Conservation (phyloP, 306 rosid species). For the Gynostemma pentaphyllum region DNA sequence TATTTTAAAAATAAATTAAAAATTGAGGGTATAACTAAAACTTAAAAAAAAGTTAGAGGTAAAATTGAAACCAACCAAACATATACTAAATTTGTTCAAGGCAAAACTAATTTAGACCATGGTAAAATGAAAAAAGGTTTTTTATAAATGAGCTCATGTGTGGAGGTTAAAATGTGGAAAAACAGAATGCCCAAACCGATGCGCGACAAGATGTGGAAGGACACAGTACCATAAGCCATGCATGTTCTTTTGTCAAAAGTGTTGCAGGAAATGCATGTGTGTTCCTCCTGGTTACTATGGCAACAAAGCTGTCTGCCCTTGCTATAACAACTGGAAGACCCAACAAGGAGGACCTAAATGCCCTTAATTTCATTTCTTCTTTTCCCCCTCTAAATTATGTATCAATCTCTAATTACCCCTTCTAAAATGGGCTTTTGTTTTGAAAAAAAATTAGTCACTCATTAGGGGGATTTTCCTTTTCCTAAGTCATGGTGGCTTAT, state of each 20-base stretch:
- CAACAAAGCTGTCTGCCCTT: conserved; percentile 76
- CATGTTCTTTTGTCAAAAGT: conserved; percentile 80
- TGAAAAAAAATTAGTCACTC: neutral
- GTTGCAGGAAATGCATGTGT: conserved; percentile 71
- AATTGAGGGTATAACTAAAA: too few species aligned
- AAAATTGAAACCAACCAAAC: too few species aligned
- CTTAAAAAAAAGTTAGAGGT: too few species aligned
- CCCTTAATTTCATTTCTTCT: conserved; percentile 26
- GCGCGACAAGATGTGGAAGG: conserved; percentile 53
- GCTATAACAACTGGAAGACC: conserved; percentile 97
- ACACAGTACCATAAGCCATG: conserved; percentile 87
- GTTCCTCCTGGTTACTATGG: conserved; percentile 93
- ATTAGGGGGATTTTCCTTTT: neutral
- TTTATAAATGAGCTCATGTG: too few species aligned
- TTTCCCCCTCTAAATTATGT: neutral
- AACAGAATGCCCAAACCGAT: conserved; percentile 71
- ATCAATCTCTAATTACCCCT: neutral
- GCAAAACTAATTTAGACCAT: too few species aligned
- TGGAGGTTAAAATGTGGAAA: neutral
- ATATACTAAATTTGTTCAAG: too few species aligned
- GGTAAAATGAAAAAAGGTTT: too few species aligned
- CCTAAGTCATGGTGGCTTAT: neutral
- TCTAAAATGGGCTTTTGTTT: neutral
- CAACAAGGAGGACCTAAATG: conserved; percentile 82
- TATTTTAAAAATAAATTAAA: too few species aligned